Percentiles rank a stretch among this genome's conserved stretches.
Conservation (phyloP, 2,329 filamentous ascomycete genomes). For the Fonsecaea pedrosoi region DNA sequence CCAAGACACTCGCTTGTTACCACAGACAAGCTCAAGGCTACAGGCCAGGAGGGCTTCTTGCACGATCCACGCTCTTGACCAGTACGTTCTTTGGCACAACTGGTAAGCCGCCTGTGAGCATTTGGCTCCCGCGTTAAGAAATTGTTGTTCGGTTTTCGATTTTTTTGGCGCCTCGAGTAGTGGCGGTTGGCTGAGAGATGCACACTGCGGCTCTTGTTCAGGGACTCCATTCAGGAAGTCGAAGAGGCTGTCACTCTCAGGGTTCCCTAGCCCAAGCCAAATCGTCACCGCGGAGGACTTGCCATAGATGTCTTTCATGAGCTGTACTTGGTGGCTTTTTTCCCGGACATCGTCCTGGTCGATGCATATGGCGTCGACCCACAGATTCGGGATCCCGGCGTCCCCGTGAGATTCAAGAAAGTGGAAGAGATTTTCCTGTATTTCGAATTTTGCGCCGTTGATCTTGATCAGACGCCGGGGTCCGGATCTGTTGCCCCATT, state of each 20-base stretch:
- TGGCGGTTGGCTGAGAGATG: no score
- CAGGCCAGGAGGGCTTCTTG: no score
- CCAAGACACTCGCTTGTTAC: no score
- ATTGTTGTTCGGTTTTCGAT: no score
- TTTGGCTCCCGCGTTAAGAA: no score
- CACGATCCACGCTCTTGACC: no score
- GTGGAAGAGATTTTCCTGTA: neutral
- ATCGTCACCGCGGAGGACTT: constrained; percentile 23
- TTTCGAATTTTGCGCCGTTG: neutral
- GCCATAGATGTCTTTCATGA: constrained; percentile 35
- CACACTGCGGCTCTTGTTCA: no score
- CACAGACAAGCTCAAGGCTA: no score
- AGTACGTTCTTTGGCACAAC: no score
- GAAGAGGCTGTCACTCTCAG: neutral
- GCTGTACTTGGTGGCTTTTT: constrained; percentile 28
- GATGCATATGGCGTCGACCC: constrained; percentile 32
- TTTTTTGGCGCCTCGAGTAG: no score
- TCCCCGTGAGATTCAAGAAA: neutral
- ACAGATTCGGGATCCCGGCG: neutral
- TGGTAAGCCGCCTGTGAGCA: no score
- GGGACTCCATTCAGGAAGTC: neutral
- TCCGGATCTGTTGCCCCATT: neutral
- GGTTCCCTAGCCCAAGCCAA: constrained; percentile 30
- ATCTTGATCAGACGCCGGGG: neutral
- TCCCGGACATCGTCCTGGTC: constrained; percentile 34